phyloP scores from a whole-genome alignment of 768 basidiomycete genomes.

The Mrakia gelida region DNA sequence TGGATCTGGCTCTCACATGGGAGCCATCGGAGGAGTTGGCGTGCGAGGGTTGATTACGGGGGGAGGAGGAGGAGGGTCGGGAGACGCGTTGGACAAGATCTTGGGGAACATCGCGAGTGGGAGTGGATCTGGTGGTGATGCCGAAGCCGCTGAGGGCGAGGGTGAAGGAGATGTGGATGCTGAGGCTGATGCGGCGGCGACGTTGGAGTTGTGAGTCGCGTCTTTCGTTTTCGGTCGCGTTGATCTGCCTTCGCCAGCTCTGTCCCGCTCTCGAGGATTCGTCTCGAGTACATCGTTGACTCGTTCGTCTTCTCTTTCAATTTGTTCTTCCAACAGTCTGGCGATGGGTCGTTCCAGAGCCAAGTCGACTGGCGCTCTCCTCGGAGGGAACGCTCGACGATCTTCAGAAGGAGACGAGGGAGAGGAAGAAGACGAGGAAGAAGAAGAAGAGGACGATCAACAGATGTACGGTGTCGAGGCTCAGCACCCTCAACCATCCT shows the following conservation, averaged over 20 bases:
- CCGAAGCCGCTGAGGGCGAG: neutral
- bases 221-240: neutral
- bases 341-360: constrained; percentile 30
- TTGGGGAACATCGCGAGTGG: neutral
- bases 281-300: neutral
- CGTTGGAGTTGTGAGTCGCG: constrained; percentile 23
- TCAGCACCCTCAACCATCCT: neutral
- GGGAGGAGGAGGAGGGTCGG: neutral
- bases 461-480: constrained; percentile 2
- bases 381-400: neutral
- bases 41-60: neutral
- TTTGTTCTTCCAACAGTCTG: neutral
- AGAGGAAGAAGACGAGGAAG: constrained; percentile 8
- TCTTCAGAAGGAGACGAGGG: neutral
- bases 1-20: neutral
- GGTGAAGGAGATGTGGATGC: constrained; percentile 15
- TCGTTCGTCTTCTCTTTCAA: too few relatives aligned
- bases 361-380: constrained; percentile 25
- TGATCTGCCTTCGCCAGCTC: neutral
- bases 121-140: neutral
- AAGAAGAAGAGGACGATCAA: neutral
- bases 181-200: constrained; percentile 30
- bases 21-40: neutral
- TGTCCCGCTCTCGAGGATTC: neutral
- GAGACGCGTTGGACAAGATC: neutral